Base-by-base conservation (phyloP, 164 flowering plant genomes). In the Piper longum region DNA sequence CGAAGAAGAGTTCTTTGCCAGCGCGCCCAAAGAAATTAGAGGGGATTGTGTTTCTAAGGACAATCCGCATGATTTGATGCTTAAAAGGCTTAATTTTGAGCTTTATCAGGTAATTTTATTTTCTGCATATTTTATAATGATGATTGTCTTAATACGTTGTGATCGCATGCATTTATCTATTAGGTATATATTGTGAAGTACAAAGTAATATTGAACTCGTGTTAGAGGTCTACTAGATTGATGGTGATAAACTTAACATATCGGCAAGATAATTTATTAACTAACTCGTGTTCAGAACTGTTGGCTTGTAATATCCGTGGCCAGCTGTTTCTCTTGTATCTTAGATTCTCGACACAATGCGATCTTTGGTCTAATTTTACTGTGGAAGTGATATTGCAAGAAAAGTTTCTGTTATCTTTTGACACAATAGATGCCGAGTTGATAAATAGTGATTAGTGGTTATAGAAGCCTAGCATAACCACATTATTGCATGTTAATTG, bases 31-130 rank as follows among this genome's bases (percentile, higher is more conserved):
- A 66, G 82, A 85, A 5, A 85, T 91, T 42, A 95, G 83, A 69
- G 80, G 60, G 18, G 56, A 77, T 7, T 43, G 41, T 5, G 51
- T 80, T 43, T 79, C 93, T 4, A 70, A 72, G 57, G 97, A 95
- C 57, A 71, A 54, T 56, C 73, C 84, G 7, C 99, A 91, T 62
- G 78, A 86, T 66, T 76, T 91, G 70, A 89, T 87, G 96, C 80
- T 91, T 39, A 83, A 86, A 76, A 79, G 99, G 76, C 92, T 95
- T 41, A 83, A 85, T 67, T 95, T 72, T 76, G 99, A 95, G 80
- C 78, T 95, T 19, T 75, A 70, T 72, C 99, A 95, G 97, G 99
- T 89, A 72, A 54, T 42, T 1, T 2, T 48, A 54, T 42, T 1
- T 2, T 48, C 14, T 9, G 12, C 7, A 8, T 48, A 2, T 2